Evolutionary conservation across 2,329 filamentous ascomycete species (phyloP).

Genomic region (Cladosporium austrohemisphaericum): DNA sequence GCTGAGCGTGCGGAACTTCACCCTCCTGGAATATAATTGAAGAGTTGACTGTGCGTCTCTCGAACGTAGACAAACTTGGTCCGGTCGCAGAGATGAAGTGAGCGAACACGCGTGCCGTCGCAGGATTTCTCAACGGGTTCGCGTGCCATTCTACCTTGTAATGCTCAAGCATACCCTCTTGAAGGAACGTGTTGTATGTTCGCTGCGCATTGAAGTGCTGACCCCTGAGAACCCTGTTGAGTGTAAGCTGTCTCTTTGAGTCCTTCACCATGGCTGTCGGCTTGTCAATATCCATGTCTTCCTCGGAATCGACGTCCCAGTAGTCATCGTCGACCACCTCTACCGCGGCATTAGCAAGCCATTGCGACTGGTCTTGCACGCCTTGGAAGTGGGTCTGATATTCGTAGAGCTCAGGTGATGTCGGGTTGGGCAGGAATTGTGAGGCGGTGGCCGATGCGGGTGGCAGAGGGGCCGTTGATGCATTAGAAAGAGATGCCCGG

Average conservation of each 20-base stretch:
- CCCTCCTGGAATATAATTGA: conserved; percentile 61
- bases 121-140: conserved; percentile 71
- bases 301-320: conserved; percentile 47
- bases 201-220: conserved; percentile 30
- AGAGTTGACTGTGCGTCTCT: conserved; percentile 73
- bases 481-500: background rate
- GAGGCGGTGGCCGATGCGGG: background rate
- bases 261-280: conserved; percentile 17
- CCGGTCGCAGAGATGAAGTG: conserved; percentile 90
- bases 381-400: conserved; percentile 19
- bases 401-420: conserved; percentile 24
- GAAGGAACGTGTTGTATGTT: conserved; percentile 46
- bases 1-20: conserved; percentile 59
- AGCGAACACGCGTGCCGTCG: conserved; percentile 78
- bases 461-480: background rate
- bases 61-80: conserved; percentile 80
- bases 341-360: conserved; percentile 38
- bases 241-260: conserved; percentile 22
- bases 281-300: conserved; percentile 37
- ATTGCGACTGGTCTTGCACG: conserved; percentile 21
- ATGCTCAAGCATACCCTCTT: conserved; percentile 42
- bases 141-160: conserved; percentile 47
- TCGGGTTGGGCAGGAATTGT: background rate
- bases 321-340: conserved; percentile 49
- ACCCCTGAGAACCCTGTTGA: conserved; percentile 26